Percentiles rank a stretch among this genome's conserved stretches.
These are phyloP conservation scores for Curvularia sp. DNA, from an alignment of 2,329 filamentous ascomycete genomes.

Conservation along the genomic window DNA sequence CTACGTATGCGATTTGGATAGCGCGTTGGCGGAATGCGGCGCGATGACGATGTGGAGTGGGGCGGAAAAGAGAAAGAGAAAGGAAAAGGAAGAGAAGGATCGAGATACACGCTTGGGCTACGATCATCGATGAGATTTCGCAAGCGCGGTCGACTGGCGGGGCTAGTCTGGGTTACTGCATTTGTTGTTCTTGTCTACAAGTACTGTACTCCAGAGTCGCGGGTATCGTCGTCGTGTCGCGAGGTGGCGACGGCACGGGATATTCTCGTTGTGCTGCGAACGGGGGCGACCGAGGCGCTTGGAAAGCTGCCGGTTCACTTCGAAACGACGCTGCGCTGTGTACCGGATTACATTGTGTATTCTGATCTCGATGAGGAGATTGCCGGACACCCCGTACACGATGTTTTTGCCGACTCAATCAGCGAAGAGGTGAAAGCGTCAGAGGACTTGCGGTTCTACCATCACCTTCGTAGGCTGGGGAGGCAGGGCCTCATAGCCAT, in stretches of 20 bases:
- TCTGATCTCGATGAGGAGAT: constrained; percentile 44
- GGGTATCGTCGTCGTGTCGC: constrained; percentile 8
- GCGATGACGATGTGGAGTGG: no score
- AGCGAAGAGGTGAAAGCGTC: constrained; percentile 30
- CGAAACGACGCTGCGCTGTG: constrained; percentile 44
- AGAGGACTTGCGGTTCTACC: constrained; percentile 44
- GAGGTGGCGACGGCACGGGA: constrained; percentile 37
- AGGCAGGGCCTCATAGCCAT: constrained; percentile 25
- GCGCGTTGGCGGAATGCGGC: no score
- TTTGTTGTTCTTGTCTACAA: neutral
- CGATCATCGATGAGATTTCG: no score
- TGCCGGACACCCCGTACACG: constrained; percentile 34
- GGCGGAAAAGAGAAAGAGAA: no score
- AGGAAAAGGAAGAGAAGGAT: no score
- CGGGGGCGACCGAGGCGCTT: constrained; percentile 62
- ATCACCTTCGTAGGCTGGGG: constrained; percentile 37
- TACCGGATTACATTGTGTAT: constrained; percentile 42
- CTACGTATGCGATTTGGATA: no score
- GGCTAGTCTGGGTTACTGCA: no score
- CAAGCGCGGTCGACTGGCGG: no score
- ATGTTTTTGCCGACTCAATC: constrained; percentile 38
- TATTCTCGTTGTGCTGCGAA: constrained; percentile 63
- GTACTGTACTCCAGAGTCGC: neutral
- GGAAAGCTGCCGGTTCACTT: constrained; percentile 59
- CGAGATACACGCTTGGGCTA: no score